Evolutionary conservation across 805 yeast species (phyloP), one percentile per base, ranked within the genome.

Genomic region (Sporopachydermia quercuum): DNA sequence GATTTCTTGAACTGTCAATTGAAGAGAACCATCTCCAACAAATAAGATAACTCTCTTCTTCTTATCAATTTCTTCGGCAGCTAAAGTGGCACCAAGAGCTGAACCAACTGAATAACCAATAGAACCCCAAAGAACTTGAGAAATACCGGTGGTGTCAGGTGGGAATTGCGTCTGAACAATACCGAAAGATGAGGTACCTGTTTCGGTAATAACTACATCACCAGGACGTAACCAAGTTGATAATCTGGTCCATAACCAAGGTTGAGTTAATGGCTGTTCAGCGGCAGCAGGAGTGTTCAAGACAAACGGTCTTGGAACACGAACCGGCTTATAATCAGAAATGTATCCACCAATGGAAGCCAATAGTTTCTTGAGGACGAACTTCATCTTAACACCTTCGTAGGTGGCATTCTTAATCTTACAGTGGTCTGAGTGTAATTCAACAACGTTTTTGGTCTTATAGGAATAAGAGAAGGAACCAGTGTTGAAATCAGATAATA

Each of bases 381-480:
- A 61, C 58, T 76, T 71, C 83, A 78, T 78, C 61, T 76, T 78
- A 44, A 78, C 74, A 53, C 78, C 79, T 47, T 78, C 78, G 71
- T 72, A 78, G 33, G 73, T 68, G 43, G 85, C 86, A 51, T 65
- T 71, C 56, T 68, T 74, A 56, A 78, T 73, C 63, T 77, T 77
- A 55, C 76, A 73, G 65, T 74, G 68, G 62, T 78, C 81, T 15
- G 86, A 77, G 62, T 78, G 87, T 71, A 78, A 76, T 63, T 78
- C 87, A 47, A 78, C 72, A 52, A 78, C 71, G 63, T 78, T 78
- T 60, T 71, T 74, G 50, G 87, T 78, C 59, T 74, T 70, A 66
- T 77, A 77, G 42, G 78, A 70, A 63, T 78, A 78, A 30, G 85
- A 74, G 67, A 78, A 78, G 15, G 86, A 76, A 57, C 87, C 87